These are phyloP conservation scores for Nemophila menziesii DNA, from an alignment of 257 asterid genomes.

Conservation along the genomic window DNA sequence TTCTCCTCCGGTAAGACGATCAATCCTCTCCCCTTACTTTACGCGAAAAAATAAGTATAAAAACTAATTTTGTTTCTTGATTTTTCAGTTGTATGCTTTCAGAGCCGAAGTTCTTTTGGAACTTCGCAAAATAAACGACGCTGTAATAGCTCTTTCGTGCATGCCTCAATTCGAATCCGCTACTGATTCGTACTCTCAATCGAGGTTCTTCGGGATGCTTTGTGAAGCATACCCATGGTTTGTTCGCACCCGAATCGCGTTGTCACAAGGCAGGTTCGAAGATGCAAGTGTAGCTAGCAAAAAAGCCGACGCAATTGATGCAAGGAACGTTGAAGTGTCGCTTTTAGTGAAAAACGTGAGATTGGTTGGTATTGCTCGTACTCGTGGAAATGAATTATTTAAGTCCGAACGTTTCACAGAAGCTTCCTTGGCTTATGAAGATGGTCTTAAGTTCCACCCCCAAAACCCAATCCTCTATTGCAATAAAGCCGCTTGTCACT, in stretches of 20 bases:
- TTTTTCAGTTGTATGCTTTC: slow-evolving; percentile 71
- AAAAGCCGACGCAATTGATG: slow-evolving; percentile 54
- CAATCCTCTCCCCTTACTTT: no score
- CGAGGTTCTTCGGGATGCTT: slow-evolving; percentile 51
- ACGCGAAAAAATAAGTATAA: no score
- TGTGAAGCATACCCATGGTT: slow-evolving; percentile 57
- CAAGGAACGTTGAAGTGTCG: slow-evolving; percentile 45
- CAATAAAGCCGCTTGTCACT: slow-evolving; percentile 97
- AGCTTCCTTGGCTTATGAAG: slow-evolving; percentile 84
- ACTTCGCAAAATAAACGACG: slow-evolving; percentile 61
- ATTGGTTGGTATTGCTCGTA: slow-evolving; percentile 62
- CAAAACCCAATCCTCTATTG: slow-evolving; percentile 79
- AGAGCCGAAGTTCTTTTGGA: slow-evolving; percentile 84
- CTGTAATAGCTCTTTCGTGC: slow-evolving; percentile 31
- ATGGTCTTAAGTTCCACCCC: slow-evolving; percentile 72
- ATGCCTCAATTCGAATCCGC: slow-evolving; percentile 24
- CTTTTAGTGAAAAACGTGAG: slow-evolving; percentile 39
- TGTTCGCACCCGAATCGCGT: slow-evolving; percentile 60
- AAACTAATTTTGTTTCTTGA: no score
- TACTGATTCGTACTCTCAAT: slow-evolving; percentile 18
- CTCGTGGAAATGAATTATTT: slow-evolving; percentile 82
- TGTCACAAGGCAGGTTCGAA: slow-evolving; percentile 85
- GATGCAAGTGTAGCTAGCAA: slow-evolving; percentile 49
- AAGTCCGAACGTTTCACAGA: slow-evolving; percentile 84
- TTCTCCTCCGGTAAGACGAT: slow-evolving; percentile 67